A percentile compares a stretch with the other conserved stretches of the same genome.
These are phyloP conservation scores for Coemansia sp. DNA, from an alignment of 192 early-diverging fungal species.

Conservation along the genomic window DNA sequence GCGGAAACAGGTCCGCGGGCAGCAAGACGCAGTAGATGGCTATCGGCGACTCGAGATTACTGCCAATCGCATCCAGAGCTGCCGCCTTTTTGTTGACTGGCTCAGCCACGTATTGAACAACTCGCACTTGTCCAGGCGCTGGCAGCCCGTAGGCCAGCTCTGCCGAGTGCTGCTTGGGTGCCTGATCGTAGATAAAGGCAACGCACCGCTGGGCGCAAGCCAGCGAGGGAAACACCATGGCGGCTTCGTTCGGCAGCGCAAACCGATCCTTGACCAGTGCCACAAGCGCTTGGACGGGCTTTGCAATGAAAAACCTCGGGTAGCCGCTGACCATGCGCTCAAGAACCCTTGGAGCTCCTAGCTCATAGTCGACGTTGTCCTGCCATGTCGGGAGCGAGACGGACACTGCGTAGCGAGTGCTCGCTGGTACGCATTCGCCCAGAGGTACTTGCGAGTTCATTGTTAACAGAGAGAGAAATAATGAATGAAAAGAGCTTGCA, in stretches of 20 bases:
- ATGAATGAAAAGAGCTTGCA: background rate
- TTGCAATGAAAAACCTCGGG: constrained; percentile 88
- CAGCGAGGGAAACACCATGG: constrained; percentile 74
- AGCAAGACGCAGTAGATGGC: constrained; percentile 73
- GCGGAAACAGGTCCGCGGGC: constrained; percentile 60
- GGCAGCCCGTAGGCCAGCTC: constrained; percentile 15
- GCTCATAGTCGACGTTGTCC: constrained; percentile 92
- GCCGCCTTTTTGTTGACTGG: constrained; percentile 41
- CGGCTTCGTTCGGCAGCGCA: constrained; percentile 58
- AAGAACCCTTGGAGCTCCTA: constrained; percentile 72
- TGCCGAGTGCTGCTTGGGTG: constrained; percentile 18
- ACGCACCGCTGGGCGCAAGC: constrained; percentile 60
- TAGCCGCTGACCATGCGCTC: constrained; percentile 79
- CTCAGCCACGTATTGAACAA: constrained; percentile 41
- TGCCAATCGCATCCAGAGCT: constrained; percentile 43
- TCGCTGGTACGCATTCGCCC: constrained; percentile 74
- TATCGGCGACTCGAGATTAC: constrained; percentile 51
- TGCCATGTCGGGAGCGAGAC: constrained; percentile 88
- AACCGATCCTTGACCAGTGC: constrained; percentile 53
- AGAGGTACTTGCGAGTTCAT: constrained; percentile 46
- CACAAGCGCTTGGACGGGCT: constrained; percentile 45
- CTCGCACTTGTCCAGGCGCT: constrained; percentile 34
- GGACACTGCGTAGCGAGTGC: constrained; percentile 79
- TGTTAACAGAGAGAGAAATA: background rate
- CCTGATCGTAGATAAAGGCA: constrained; percentile 46